Conservation (phyloP, 352 stramenopile species). For the Phytophthora pistaciae region DNA sequence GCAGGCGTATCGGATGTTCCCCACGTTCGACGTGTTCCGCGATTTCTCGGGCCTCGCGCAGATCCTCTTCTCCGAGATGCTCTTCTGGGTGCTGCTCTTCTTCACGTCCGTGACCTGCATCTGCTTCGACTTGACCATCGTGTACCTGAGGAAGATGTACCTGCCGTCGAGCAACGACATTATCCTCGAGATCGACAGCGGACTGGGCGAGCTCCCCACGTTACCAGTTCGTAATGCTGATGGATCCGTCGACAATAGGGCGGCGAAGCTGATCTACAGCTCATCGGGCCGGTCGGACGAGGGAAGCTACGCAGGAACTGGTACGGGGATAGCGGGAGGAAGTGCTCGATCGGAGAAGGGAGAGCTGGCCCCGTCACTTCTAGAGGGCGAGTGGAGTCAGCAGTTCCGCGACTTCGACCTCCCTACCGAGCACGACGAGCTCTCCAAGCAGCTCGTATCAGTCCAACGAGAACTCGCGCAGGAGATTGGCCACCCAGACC, state of each 20-base stretch:
- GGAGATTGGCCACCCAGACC: slow-evolving; percentile 77
- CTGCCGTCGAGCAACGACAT: slow-evolving; percentile 86
- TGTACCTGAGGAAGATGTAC: slow-evolving; percentile 89
- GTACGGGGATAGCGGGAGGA: slow-evolving; percentile 1
- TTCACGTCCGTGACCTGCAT: slow-evolving; percentile 74
- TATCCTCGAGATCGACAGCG: slow-evolving; percentile 86
- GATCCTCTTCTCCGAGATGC: slow-evolving; percentile 62
- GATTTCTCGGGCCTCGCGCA: slow-evolving; percentile 75
- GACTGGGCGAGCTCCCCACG: slow-evolving; percentile 48
- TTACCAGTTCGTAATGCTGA: slow-evolving; percentile 24
- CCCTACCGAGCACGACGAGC: slow-evolving; percentile 78
- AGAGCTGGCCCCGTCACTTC: slow-evolving; percentile 55
- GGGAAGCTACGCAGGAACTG: slow-evolving; percentile 20
- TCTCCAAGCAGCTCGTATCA: slow-evolving; percentile 78
- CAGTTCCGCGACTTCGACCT: slow-evolving; percentile 86
- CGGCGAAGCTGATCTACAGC: slow-evolving; percentile 30
- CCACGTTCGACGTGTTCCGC: slow-evolving; percentile 75
- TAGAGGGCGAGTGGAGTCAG: slow-evolving; percentile 82
- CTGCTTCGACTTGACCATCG: slow-evolving; percentile 65
- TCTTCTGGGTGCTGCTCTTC: slow-evolving; percentile 75
- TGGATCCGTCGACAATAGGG: slow-evolving; percentile 18
- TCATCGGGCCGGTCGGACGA: slow-evolving; percentile 52
- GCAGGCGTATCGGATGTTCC: slow-evolving; percentile 65
- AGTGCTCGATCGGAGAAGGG: slow-evolving; percentile 35
- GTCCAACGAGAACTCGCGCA: slow-evolving; percentile 77